Percentiles rank a stretch among this genome's conserved stretches.
Conservation (phyloP, 495 filamentous ascomycete species). For the Tuber indicum region DNA sequence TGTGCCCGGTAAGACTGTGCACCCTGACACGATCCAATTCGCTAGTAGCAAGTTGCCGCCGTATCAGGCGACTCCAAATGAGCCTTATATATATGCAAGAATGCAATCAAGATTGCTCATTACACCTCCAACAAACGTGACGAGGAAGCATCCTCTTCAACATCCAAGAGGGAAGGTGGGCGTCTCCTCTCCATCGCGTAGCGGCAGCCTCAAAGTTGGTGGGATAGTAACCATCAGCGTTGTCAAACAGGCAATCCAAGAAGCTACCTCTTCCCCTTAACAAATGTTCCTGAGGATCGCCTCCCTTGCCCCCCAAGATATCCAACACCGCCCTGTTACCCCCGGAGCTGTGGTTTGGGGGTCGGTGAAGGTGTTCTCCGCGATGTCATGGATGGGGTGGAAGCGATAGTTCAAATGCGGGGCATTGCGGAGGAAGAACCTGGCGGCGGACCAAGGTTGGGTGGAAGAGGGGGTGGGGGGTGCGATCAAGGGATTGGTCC, state of each 20-base stretch:
- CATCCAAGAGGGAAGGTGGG: too few relatives aligned
- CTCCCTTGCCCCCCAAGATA: constrained; percentile 71
- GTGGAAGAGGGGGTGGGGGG: constrained; percentile 60
- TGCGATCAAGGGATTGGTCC: constrained; percentile 68
- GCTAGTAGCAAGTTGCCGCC: too few relatives aligned
- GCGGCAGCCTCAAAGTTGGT: constrained; percentile 42
- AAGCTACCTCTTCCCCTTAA: constrained; percentile 84
- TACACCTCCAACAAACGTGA: too few relatives aligned
- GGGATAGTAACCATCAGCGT: constrained; percentile 81
- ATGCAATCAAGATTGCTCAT: too few relatives aligned
- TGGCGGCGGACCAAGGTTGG: constrained; percentile 51
- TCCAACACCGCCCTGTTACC: constrained; percentile 74
- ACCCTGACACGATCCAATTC: too few relatives aligned
- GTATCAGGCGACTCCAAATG: too few relatives aligned
- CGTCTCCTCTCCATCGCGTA: constrained; percentile 23
- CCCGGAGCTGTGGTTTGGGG: constrained; percentile 72
- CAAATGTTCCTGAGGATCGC: constrained; percentile 78
- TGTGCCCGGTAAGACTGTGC: too few relatives aligned
- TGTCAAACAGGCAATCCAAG: constrained; percentile 86
- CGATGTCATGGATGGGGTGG: constrained; percentile 90
- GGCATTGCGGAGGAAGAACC: constrained; percentile 40
- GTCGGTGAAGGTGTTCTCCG: constrained; percentile 77
- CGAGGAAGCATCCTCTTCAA: too few relatives aligned
- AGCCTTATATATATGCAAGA: too few relatives aligned
- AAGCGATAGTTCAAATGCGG: constrained; percentile 58